Evolutionary conservation across 2,329 filamentous ascomycete species (phyloP).

Genomic region (Phaeosphaeria sp.): DNA sequence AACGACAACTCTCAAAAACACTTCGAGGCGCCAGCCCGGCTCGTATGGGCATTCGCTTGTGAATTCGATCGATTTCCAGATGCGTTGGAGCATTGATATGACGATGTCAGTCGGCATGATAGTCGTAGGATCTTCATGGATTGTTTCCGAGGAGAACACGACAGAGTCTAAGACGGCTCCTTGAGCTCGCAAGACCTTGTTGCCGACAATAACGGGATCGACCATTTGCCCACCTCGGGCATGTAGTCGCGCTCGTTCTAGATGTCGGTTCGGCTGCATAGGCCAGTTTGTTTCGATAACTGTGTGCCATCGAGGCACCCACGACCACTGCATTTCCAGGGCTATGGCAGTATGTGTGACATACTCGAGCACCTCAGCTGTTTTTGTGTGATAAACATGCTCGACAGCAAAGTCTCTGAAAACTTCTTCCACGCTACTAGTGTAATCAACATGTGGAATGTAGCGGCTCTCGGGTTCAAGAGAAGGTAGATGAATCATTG

Average conservation of each 20-base stretch:
- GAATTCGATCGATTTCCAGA: not conserved
- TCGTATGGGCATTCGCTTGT: not conserved
- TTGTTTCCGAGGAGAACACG: not conserved
- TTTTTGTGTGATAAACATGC: not conserved
- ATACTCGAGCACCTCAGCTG: not conserved
- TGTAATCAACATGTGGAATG: too few species aligned
- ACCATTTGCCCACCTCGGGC: too few species aligned
- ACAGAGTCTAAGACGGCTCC: not conserved
- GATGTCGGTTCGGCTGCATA: not conserved
- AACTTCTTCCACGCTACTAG: too few species aligned
- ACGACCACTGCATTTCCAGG: not conserved
- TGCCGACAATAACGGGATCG: not conserved
- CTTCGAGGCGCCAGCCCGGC: not conserved
- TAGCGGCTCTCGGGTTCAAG: too few species aligned
- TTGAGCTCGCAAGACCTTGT: not conserved
- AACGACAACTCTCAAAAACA: not conserved
- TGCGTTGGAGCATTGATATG: too few species aligned
- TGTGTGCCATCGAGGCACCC: not conserved
- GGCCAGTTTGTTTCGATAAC: not conserved
- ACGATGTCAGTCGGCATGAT: not conserved
- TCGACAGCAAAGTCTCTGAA: not conserved
- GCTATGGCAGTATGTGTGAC: not conserved
- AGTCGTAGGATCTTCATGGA: not conserved
- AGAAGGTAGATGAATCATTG: too few species aligned
- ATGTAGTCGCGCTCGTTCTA: not conserved